Evolutionary conservation across 164 flowering plant species (phyloP).

Genomic region (Malania oleifera): DNA sequence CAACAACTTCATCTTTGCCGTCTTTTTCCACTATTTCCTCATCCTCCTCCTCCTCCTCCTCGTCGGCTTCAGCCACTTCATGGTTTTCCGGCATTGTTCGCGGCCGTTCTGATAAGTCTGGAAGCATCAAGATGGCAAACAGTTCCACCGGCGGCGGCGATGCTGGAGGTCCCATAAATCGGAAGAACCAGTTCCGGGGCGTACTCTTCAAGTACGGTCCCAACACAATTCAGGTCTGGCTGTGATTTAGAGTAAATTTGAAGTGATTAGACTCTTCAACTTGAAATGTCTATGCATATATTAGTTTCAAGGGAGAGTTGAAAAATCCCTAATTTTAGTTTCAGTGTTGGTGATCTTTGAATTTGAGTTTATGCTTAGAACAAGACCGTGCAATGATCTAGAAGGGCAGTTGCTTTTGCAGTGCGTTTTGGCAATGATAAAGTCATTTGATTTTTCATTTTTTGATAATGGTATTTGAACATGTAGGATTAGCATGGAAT

Average conservation of each 20-base stretch:
- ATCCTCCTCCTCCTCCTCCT: slow-evolving; percentile 13
- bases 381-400: too few species aligned
- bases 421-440: background rate
- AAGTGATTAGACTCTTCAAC: background rate
- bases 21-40: slow-evolving; percentile 10
- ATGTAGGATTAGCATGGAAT: background rate
- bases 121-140: slow-evolving; percentile 26
- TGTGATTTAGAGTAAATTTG: background rate
- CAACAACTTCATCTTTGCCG: background rate
- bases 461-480: background rate
- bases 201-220: slow-evolving; percentile 83
- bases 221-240: slow-evolving; percentile 63
- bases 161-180: slow-evolving; percentile 32
- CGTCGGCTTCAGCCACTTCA: slow-evolving; percentile 30
- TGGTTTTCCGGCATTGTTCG: slow-evolving; percentile 83
- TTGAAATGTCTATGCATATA: background rate
- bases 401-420: too few species aligned
- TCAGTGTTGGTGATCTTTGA: too few species aligned
- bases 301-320: background rate
- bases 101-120: slow-evolving; percentile 42
- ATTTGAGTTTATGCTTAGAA: too few species aligned
- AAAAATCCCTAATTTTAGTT: too few species aligned
- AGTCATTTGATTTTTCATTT: background rate
- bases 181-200: slow-evolving; percentile 68
- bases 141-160: slow-evolving; percentile 20